Percentiles rank a stretch among this genome's conserved stretches.
phyloP scores from a whole-genome alignment of 768 basidiomycete genomes.

The Asterophora lycoperdoides region DNA sequence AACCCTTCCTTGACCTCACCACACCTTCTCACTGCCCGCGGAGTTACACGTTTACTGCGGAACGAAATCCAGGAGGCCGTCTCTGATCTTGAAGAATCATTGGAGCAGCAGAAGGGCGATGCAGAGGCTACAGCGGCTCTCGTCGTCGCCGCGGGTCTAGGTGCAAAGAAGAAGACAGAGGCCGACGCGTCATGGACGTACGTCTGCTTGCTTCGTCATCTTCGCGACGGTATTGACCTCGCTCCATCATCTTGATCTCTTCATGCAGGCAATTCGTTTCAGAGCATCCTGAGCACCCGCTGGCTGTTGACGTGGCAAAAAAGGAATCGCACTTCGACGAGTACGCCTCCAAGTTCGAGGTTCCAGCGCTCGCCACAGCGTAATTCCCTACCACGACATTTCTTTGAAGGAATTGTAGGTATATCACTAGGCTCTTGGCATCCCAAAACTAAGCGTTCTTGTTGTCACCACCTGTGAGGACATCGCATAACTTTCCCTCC shows the following conservation, averaged over 20 bases:
- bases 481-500: background rate
- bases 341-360: constrained; percentile 49
- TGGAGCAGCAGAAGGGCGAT: constrained; percentile 54
- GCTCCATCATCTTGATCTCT: constrained; percentile 6
- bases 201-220: constrained; percentile 22
- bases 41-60: constrained; percentile 71
- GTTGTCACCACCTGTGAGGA: background rate
- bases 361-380: constrained; percentile 48
- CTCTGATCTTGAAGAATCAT: constrained; percentile 75
- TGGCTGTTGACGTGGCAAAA: constrained; percentile 55
- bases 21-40: constrained; percentile 73
- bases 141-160: constrained; percentile 60
- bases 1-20: constrained; percentile 76
- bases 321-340: constrained; percentile 67
- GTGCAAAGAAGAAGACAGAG: constrained; percentile 52
- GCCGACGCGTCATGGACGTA: constrained; percentile 69
- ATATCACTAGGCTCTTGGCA: background rate
- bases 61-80: constrained; percentile 74
- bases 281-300: constrained; percentile 65
- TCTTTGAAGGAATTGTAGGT: background rate
- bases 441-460: background rate
- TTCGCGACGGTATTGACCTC: background rate
- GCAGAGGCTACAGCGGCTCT: constrained; percentile 66
- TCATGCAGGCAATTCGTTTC: constrained; percentile 33
- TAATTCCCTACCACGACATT: background rate